phyloP scores from a whole-genome alignment of 805 yeast species.

The Suhomyces sp. region DNA sequence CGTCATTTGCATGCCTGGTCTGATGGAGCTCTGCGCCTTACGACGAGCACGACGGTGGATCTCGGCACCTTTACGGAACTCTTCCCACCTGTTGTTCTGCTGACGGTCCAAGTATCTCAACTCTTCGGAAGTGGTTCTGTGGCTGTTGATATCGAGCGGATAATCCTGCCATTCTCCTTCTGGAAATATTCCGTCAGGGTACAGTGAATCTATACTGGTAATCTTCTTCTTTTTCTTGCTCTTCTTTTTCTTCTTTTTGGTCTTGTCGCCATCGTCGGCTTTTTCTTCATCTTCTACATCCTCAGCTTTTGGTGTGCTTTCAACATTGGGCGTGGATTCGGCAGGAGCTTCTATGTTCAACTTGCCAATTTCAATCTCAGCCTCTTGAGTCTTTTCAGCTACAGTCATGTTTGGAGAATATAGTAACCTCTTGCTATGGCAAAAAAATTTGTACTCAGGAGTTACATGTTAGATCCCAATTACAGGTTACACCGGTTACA shows the following conservation, averaged over 20 bases:
- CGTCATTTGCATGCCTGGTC: constrained; percentile 90
- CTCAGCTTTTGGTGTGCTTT: background rate
- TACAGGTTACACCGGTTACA: background rate
- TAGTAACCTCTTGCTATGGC: background rate
- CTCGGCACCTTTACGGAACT: constrained; percentile 93
- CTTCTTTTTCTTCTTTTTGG: constrained; percentile 43
- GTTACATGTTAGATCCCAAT: background rate
- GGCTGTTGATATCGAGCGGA: constrained; percentile 57
- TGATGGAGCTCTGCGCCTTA: constrained; percentile 66
- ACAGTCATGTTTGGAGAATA: background rate
- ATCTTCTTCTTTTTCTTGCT: constrained; percentile 49
- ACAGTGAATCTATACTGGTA: constrained; percentile 62
- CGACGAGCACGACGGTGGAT: constrained; percentile 89
- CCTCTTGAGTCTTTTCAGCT: background rate
- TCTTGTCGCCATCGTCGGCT: constrained; percentile 29
- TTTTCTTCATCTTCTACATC: constrained; percentile 5
- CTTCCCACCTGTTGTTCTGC: constrained; percentile 67
- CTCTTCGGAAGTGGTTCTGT: constrained; percentile 84
- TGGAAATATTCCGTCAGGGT: constrained; percentile 72
- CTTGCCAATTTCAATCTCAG: background rate
- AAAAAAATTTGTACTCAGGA: background rate
- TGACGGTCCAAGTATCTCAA: constrained; percentile 72
- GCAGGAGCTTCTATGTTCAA: background rate
- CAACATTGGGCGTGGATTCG: background rate
- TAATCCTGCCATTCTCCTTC: constrained; percentile 88